These are phyloP conservation scores for Colletotrichum sp. DNA, from an alignment of 2,329 filamentous ascomycete genomes.

Conservation along the genomic window DNA sequence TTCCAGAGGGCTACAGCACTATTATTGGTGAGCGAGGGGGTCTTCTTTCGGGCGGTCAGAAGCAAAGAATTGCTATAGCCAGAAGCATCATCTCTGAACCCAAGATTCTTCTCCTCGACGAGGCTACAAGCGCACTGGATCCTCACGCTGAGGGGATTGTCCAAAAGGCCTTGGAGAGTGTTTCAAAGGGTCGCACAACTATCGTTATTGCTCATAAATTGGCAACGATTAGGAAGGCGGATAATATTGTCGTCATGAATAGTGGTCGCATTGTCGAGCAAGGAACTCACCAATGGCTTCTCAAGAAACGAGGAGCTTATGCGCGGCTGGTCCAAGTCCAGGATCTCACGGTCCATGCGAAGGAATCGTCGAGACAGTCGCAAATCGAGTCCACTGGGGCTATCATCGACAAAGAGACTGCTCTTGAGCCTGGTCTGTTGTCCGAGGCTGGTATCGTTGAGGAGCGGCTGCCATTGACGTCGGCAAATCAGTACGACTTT, in stretches of 20 bases:
- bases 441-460: not conserved
- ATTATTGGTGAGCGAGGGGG: constrained; percentile 27
- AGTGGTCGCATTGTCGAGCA: constrained; percentile 33
- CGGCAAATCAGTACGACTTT: not conserved
- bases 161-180: constrained; percentile 56
- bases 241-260: constrained; percentile 37
- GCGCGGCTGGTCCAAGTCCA: constrained; percentile 26
- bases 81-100: constrained; percentile 67
- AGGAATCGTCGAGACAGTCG: not conserved
- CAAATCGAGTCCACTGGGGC: not conserved
- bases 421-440: not conserved
- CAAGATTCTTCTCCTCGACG: constrained; percentile 67
- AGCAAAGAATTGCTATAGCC: constrained; percentile 70
- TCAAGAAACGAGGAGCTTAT: constrained; percentile 20
- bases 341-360: not conserved
- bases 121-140: constrained; percentile 64
- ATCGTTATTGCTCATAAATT: constrained; percentile 69
- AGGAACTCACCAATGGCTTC: constrained; percentile 27
- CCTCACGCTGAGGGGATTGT: constrained; percentile 51
- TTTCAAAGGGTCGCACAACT: constrained; percentile 62
- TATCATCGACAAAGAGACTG: not conserved
- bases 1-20: constrained; percentile 28
- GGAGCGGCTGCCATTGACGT: not conserved
- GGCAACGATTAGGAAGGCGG: constrained; percentile 36
- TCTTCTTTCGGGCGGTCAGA: constrained; percentile 59